Evolutionary conservation across 1,284 basidiomycete species (phyloP), one percentile per base, ranked within the genome.

Genomic region (Irpex lacteus): DNA sequence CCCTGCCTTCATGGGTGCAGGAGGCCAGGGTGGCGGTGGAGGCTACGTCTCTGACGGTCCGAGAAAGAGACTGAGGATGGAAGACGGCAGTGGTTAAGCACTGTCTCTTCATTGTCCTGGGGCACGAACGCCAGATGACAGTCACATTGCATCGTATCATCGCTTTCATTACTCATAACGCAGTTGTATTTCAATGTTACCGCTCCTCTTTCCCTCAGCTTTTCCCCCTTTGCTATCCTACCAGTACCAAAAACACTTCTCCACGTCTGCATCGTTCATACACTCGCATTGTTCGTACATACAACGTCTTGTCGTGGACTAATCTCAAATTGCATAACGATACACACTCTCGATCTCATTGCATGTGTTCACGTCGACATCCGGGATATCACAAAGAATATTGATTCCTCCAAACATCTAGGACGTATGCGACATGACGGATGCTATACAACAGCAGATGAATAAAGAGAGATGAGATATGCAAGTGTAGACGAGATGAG

Each of bases 1-100:
- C 73, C 88, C 88, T 8, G 87, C 87, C 40, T 91, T 91, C 73
- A 86, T 89, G 79, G 82, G 82, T 72, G 26, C 26, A 26, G 81
- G 78, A 56, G 75, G 74, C 26, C 76, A 75, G 32, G 78, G 78
- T 38, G 76, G 75, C 11, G 75, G 74, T 40, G 78, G 77, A 59
- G 77, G 78, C 67, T 77, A 76, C 67, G 78, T 75, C 61, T 77
- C 77, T 47, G 81, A 85, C 68, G 84, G 84, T 53, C 82, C 84
- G 40, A 78, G 83, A 72, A 89, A 89, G 68, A 76, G 83, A 49
- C 84, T 79, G 72, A 78, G 80, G 67, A 73, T 78, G 63, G 82
- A 85, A 63, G 82, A 83, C n/a, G 54, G 54, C 34, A 77, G 76
- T 64, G 75, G 73, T 54, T 80, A 70, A 49, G 11, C 44, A 21